A percentile compares a stretch with the other conserved stretches of the same genome.
Evolutionary conservation across 441 rosid species (phyloP).

Genomic region (Adansonia madagascariensis): DNA sequence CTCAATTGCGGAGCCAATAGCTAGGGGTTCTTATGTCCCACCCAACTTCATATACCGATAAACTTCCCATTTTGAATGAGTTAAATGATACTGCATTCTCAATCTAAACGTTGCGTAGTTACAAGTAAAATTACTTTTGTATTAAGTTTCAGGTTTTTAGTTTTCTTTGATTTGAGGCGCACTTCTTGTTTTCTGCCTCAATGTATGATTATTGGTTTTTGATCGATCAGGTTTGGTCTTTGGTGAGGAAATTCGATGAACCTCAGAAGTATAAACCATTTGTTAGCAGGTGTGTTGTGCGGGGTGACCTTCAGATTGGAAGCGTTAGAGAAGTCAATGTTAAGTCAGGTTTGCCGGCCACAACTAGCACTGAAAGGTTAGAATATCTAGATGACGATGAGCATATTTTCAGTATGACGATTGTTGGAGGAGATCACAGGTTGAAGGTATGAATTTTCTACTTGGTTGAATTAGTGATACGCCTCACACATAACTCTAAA

Average conservation of each 20-base stretch:
- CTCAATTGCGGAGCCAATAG: not conserved
- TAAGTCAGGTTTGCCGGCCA: slow-evolving; percentile 92
- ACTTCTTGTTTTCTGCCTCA: not conserved
- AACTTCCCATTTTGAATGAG: not conserved
- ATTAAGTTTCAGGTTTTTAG: not conserved
- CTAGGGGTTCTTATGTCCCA: not conserved
- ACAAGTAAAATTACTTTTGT: not conserved
- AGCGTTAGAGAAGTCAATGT: slow-evolving; percentile 89
- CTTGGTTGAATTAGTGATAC: not conserved
- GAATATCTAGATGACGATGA: slow-evolving; percentile 90
- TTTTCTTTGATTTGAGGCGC: no score
- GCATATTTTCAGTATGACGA: slow-evolving; percentile 78
- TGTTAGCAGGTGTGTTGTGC: slow-evolving; percentile 73
- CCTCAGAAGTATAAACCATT: slow-evolving; percentile 95
- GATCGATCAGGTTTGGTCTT: slow-evolving; percentile 72
- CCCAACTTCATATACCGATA: not conserved
- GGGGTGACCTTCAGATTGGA: slow-evolving; percentile 80
- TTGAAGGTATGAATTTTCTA: slow-evolving; percentile 58
- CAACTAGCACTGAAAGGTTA: slow-evolving; percentile 80
- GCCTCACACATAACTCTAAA: not conserved
- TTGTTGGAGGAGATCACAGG: slow-evolving; percentile 93
- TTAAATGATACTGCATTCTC: not conserved
- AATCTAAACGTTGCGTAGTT: not conserved
- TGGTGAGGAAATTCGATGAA: slow-evolving; percentile 88
- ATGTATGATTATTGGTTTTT: slow-evolving; percentile 12